Base-by-base conservation (phyloP, 352 stramenopile species). In the Blastocystis sp. region DNA sequence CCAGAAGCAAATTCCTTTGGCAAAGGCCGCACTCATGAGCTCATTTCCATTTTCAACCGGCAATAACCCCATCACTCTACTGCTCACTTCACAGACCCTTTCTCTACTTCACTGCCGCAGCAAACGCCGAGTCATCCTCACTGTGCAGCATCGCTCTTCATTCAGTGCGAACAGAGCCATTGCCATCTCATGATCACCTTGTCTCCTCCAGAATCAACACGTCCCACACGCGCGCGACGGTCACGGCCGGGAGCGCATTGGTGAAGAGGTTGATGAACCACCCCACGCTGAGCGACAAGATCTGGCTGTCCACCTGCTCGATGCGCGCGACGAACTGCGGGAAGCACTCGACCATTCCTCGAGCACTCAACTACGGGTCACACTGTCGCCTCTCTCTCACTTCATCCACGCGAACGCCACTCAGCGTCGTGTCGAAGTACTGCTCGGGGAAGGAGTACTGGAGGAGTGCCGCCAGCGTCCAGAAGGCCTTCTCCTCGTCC, bases 151-250 rank as follows among this genome's bases (percentile, higher is more conserved):
- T 21, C 64, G 19, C 48, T 84, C 74, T 40, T 84, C 23, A 28
- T 71, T 48, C 5, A 84, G 19, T 3, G 52, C 59, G 1, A 84
- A n/a, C 41, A 84, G 38, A 45, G 74, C 74, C 48, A 84, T 28
- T 11, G 59, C 74, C 2, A 84, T 7, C 74, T 3, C 43, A 84
- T 23, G 40, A 84, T 9, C 45, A 17, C 45, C 62, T 84, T 84
- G 38, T 84, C 74, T 78, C 74, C 62, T 84, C 74, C 45, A 84
- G 19, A 2, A 84, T 23, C 52, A 84, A 65, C 59, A 84, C 74
- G 34, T 84, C 74, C 74, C 74, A 84, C 21, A 84, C 4, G n/a
- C 74, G 59, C 74, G 64, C 62, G 2, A 71, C 74, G 5, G 74
- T 69, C 28, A 40, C 61, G 9, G 64, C 41, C 2, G 74, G 74